phyloP scores from a whole-genome alignment of 2,329 filamentous ascomycete genomes.

The Cercospora sesami region DNA sequence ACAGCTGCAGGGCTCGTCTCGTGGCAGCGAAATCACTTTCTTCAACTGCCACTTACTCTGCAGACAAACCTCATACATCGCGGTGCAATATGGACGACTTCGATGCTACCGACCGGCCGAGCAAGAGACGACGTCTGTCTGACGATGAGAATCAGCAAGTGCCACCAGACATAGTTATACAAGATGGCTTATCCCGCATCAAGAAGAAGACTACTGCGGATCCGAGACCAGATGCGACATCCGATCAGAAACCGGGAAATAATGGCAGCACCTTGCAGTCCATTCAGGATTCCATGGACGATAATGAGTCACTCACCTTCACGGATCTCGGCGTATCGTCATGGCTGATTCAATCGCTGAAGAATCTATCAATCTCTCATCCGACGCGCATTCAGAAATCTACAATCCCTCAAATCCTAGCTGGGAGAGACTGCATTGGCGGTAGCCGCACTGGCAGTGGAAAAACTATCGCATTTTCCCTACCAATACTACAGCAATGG shows the following conservation, averaged over 20 bases:
- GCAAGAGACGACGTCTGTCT: slow-evolving; percentile 22
- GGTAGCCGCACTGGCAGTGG: slow-evolving; percentile 93
- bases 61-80: background rate
- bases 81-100: slow-evolving; percentile 18
- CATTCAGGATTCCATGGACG: slow-evolving; percentile 35
- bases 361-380: slow-evolving; percentile 74
- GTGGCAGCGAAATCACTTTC: background rate
- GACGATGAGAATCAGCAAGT: slow-evolving; percentile 9
- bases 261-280: slow-evolving; percentile 13
- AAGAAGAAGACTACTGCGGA: slow-evolving; percentile 5
- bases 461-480: slow-evolving; percentile 94
- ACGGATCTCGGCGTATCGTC: slow-evolving; percentile 35
- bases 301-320: slow-evolving; percentile 35
- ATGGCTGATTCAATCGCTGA: slow-evolving; percentile 83
- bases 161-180: background rate
- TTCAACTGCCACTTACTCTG: background rate
- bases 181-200: slow-evolving; percentile 12
- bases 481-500: slow-evolving; percentile 92
- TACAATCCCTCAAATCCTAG: slow-evolving; percentile 89
- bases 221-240: background rate
- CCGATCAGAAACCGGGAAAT: background rate
- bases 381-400: slow-evolving; percentile 91
- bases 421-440: slow-evolving; percentile 90
- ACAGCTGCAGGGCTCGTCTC: slow-evolving; percentile 2
- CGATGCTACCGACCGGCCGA: slow-evolving; percentile 9